A percentile compares a stretch with the other conserved stretches of the same genome.
phyloP scores from a whole-genome alignment of 352 stramenopile species.

The Sclerospora graminicola region DNA sequence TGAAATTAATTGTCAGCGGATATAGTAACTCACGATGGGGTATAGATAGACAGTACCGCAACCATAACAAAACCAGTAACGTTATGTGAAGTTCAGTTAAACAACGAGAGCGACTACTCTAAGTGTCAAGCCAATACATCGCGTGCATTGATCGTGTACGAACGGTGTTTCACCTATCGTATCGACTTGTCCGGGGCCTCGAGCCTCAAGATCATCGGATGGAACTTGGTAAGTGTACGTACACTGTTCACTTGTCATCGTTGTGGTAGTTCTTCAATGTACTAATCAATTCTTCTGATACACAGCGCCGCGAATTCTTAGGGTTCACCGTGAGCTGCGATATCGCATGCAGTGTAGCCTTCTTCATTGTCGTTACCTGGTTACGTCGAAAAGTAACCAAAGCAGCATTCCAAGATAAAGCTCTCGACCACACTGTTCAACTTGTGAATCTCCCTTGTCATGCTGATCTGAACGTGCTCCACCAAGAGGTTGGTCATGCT shows the following conservation, averaged over 20 bases:
- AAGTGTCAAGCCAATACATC: slow-evolving; percentile 20
- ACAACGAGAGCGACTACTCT: slow-evolving; percentile 47
- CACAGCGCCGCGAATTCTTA: slow-evolving; percentile 57
- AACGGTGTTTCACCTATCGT: slow-evolving; percentile 64
- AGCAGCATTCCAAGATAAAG: slow-evolving; percentile 62
- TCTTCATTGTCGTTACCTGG: slow-evolving; percentile 63
- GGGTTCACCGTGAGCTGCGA: slow-evolving; percentile 58
- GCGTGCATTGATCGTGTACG: slow-evolving; percentile 58
- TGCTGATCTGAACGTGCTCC: slow-evolving; percentile 46
- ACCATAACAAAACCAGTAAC: slow-evolving; percentile 19
- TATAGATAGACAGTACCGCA: slow-evolving; percentile 19
- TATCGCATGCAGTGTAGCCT: slow-evolving; percentile 52
- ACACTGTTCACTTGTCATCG: background rate
- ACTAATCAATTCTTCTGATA: background rate
- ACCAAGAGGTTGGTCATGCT: too few relatives aligned
- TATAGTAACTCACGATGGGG: too few relatives aligned
- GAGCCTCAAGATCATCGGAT: slow-evolving; percentile 70
- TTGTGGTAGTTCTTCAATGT: background rate
- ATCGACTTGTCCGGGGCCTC: slow-evolving; percentile 62
- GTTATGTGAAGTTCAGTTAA: slow-evolving; percentile 33
- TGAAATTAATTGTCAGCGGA: too few relatives aligned
- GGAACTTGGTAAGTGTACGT: slow-evolving; percentile 60
- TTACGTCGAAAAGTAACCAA: slow-evolving; percentile 62
- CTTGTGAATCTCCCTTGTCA: slow-evolving; percentile 53
- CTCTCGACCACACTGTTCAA: slow-evolving; percentile 69